Conservation (phyloP, 345 rosid genomes). For the Citrus inodora region DNA sequence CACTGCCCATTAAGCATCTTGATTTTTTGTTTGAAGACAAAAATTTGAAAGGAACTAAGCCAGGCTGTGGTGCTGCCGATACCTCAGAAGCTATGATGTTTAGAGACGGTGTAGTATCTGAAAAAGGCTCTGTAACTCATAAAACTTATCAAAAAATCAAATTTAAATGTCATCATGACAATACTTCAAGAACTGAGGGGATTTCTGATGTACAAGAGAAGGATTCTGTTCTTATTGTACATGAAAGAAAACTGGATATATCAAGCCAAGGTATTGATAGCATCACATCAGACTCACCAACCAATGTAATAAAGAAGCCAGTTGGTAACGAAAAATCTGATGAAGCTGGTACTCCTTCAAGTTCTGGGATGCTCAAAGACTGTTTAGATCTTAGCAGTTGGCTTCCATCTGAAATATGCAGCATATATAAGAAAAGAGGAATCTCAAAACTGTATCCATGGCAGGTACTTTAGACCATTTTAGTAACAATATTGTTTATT, state of each 20-base stretch:
- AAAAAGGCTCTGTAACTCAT: constrained; percentile 25
- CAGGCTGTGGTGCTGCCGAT: constrained; percentile 19
- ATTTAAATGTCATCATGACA: constrained; percentile 8
- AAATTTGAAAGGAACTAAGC: constrained; percentile 32
- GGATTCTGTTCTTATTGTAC: constrained; percentile 17
- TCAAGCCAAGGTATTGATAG: constrained; percentile 29
- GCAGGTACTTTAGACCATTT: constrained; percentile 59
- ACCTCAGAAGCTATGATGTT: constrained; percentile 15
- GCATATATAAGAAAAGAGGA: constrained; percentile 71
- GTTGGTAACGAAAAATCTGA: constrained; percentile 29
- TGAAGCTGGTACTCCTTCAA: constrained; percentile 74
- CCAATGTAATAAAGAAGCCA: constrained; percentile 30
- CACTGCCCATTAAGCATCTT: constrained; percentile 80
- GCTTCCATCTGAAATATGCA: constrained; percentile 87
- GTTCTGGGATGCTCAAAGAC: constrained; percentile 45
- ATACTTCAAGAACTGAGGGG: constrained; percentile 26
- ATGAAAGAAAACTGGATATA: constrained; percentile 25
- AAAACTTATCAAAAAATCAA: constrained; percentile 24
- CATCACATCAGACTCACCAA: constrained; percentile 30
- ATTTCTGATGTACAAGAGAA: constrained; percentile 27
- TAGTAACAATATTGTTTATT: not conserved
- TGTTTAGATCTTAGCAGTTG: constrained; percentile 54
- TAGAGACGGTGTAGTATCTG: constrained; percentile 34
- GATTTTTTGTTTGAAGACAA: constrained; percentile 70
- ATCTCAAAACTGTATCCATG: constrained; percentile 81